phyloP scores from a whole-genome alignment of 2,329 filamentous ascomycete genomes.

The Curvularia verruculosa region DNA sequence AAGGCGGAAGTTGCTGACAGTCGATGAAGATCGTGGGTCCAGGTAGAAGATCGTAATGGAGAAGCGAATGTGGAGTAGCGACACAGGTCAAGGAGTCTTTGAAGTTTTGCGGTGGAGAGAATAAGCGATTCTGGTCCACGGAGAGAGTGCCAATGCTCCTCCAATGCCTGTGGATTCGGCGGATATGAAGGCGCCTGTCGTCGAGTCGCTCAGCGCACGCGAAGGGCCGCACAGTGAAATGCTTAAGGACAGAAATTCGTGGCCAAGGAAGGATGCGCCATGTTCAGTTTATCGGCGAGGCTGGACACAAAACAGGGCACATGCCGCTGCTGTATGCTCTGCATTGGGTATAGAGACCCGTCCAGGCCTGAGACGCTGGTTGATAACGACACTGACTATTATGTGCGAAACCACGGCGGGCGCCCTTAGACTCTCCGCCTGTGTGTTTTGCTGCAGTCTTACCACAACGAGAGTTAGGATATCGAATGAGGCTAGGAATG shows the following conservation, averaged over 20 bases:
- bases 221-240: conserved; percentile 1
- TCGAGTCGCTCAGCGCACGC: conserved; percentile 5
- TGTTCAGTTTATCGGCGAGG: conserved; percentile 7
- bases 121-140: conserved; percentile 3
- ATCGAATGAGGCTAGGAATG: conserved; percentile 8
- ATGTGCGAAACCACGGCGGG: conserved; percentile 6
- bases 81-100: conserved; percentile 3
- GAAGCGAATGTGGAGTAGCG: conserved; percentile 12
- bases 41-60: conserved; percentile 1
- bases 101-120: not conserved
- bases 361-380: conserved; percentile 3
- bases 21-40: conserved; percentile 13
- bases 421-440: conserved; percentile 4
- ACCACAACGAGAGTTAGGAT: conserved; percentile 10
- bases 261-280: conserved; percentile 7
- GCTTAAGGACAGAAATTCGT: conserved; percentile 2
- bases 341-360: conserved; percentile 11
- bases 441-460: conserved; percentile 3
- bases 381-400: conserved; percentile 1
- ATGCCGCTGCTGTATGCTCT: conserved; percentile 12
- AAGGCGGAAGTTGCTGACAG: conserved; percentile 2
- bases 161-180: not conserved
- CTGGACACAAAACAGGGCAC: not conserved
- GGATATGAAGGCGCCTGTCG: not conserved
- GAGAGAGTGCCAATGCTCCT: conserved; percentile 2